phyloP scores from a whole-genome alignment of 768 basidiomycete species.

The Mycena maculata region DNA sequence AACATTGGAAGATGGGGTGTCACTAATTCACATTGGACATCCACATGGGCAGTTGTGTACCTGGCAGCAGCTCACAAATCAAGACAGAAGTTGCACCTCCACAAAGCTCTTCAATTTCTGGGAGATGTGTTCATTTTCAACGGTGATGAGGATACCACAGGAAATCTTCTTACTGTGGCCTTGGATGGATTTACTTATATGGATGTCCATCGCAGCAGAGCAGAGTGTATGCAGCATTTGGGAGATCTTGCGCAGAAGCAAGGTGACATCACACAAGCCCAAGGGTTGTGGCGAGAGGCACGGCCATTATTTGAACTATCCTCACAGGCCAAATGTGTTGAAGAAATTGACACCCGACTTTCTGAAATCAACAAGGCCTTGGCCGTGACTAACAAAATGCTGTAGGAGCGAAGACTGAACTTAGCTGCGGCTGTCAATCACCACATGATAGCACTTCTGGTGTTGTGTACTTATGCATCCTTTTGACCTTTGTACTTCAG shows the following conservation, averaged over 20 bases:
- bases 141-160: neutral
- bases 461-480: too few relatives aligned
- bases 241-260: neutral
- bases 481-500: too few relatives aligned
- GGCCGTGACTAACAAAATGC: too few relatives aligned
- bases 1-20: neutral
- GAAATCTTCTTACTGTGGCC: neutral
- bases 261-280: neutral
- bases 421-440: too few relatives aligned
- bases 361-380: too few relatives aligned
- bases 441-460: too few relatives aligned
- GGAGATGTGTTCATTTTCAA: neutral
- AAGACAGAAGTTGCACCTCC: neutral
- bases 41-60: neutral
- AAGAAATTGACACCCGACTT: too few relatives aligned
- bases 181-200: neutral
- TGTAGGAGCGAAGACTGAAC: too few relatives aligned
- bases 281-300: neutral
- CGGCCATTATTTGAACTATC: too few relatives aligned
- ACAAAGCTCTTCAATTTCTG: neutral
- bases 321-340: too few relatives aligned
- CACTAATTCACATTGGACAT: too few relatives aligned
- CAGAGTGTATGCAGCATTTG: constrained; percentile 1
- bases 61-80: neutral
- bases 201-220: too few relatives aligned